A percentile compares a stretch with the other conserved stretches of the same genome.
phyloP scores from a whole-genome alignment of 371 early-diverging fungal species.

The Mucor indicus region DNA sequence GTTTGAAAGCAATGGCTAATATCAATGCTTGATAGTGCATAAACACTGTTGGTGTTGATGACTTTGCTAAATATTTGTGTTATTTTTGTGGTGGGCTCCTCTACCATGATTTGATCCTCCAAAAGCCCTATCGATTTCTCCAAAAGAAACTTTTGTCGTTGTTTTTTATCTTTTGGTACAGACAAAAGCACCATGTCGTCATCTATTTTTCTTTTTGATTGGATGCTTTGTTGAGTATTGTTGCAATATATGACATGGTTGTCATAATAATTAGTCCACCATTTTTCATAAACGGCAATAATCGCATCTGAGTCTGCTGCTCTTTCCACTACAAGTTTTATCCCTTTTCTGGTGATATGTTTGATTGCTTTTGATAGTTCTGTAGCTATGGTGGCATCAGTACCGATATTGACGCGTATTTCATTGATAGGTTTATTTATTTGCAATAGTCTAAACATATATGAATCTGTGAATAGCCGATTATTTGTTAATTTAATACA shows the following conservation, averaged over 20 bases:
- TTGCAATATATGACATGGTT: constrained; percentile 6
- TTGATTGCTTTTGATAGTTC: constrained; percentile 6
- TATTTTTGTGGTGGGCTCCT: constrained; percentile 6
- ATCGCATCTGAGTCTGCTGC: constrained; percentile 6
- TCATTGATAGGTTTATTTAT: constrained; percentile 5
- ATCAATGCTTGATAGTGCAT: constrained; percentile 4
- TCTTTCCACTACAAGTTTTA: constrained; percentile 6
- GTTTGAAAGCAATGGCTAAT: constrained; percentile 4
- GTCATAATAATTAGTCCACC: constrained; percentile 7
- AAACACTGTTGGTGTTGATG: constrained; percentile 4
- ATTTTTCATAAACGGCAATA: constrained; percentile 6
- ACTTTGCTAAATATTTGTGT: constrained; percentile 4
- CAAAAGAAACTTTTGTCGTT: constrained; percentile 5
- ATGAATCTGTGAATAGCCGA: constrained; percentile 6
- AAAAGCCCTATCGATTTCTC: constrained; percentile 7
- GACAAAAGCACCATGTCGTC: constrained; percentile 6
- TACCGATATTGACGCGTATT: constrained; percentile 7
- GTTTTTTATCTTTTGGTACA: constrained; percentile 6
- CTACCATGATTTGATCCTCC: constrained; percentile 7
- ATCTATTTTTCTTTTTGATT: constrained; percentile 5
- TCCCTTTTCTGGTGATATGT: constrained; percentile 5
- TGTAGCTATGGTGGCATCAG: constrained; percentile 7
- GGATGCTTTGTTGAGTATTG: constrained; percentile 7
- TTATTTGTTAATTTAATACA: constrained; percentile 5
- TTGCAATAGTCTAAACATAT: constrained; percentile 5